Conservation (phyloP, 1,139 yeast genomes). For the Saccharomyces hybrid region DNA sequence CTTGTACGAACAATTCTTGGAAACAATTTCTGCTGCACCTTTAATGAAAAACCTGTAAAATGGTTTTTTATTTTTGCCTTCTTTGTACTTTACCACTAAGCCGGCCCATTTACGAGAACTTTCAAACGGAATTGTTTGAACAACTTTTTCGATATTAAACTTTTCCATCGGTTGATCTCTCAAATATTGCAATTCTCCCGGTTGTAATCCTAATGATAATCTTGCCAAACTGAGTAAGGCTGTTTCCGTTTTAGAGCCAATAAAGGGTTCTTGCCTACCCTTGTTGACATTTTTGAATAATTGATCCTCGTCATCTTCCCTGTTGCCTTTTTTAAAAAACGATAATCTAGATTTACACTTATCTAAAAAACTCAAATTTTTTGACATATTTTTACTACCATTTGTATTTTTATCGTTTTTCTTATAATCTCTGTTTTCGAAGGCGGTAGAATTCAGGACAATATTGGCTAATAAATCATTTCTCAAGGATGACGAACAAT, state of each 20-base stretch:
- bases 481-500: slow-evolving; percentile 34
- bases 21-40: slow-evolving; percentile 91
- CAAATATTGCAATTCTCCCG: slow-evolving; percentile 34
- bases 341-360: slow-evolving; percentile 18
- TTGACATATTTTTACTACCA: not conserved
- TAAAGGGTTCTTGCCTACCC: slow-evolving; percentile 47
- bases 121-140: slow-evolving; percentile 82
- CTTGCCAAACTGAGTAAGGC: slow-evolving; percentile 71
- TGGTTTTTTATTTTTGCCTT: slow-evolving; percentile 15
- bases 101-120: slow-evolving; percentile 93
- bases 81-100: slow-evolving; percentile 45
- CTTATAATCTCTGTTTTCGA: slow-evolving; percentile 47
- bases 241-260: slow-evolving; percentile 93
- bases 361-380: not conserved
- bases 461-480: slow-evolving; percentile 52
- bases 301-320: slow-evolving; percentile 15
- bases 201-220: slow-evolving; percentile 43
- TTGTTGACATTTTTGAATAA: slow-evolving; percentile 14
- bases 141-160: slow-evolving; percentile 37
- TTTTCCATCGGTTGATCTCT: slow-evolving; percentile 32
- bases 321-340: not conserved
- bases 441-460: slow-evolving; percentile 79
- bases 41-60: slow-evolving; percentile 65
- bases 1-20: slow-evolving; percentile 48
- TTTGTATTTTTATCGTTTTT: slow-evolving; percentile 8